phyloP scores from a whole-genome alignment of 208 protist species.

The Crithidia brevicula region DNA sequence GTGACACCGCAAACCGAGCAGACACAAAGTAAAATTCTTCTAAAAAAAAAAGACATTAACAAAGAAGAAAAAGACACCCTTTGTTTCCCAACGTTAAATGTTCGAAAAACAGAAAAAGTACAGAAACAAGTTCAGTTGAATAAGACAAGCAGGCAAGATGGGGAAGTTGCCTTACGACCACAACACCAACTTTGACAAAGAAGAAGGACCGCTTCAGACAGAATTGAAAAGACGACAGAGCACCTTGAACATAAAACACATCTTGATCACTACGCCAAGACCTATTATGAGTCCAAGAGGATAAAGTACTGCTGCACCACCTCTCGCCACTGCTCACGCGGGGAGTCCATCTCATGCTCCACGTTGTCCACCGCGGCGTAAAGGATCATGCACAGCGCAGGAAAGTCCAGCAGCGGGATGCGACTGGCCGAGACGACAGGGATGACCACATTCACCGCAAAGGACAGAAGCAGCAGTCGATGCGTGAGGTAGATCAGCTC shows the following conservation, averaged over 20 bases:
- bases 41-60: conserved; percentile 15
- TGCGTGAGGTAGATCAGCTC: conserved; percentile 15
- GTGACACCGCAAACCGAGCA: neutral
- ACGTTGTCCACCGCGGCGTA: conserved; percentile 47
- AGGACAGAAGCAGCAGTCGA: conserved; percentile 42
- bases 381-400: conserved; percentile 59
- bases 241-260: no score
- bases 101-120: no score
- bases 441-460: conserved; percentile 70
- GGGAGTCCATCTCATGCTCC: conserved; percentile 10
- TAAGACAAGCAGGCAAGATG: no score
- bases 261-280: no score
- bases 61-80: conserved; percentile 8
- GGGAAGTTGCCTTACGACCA: no score
- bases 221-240: no score
- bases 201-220: no score
- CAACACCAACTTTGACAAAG: no score
- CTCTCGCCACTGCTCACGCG: conserved; percentile 44
- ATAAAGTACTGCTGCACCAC: conserved; percentile 61
- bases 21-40: conserved; percentile 3
- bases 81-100: no score
- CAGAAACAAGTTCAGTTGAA: no score
- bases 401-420: conserved; percentile 63
- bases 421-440: conserved; percentile 48
- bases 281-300: conserved; percentile 25